phyloP scores from a whole-genome alignment of 2,329 filamentous ascomycete genomes.

The Ophiostoma triangulosporum region DNA sequence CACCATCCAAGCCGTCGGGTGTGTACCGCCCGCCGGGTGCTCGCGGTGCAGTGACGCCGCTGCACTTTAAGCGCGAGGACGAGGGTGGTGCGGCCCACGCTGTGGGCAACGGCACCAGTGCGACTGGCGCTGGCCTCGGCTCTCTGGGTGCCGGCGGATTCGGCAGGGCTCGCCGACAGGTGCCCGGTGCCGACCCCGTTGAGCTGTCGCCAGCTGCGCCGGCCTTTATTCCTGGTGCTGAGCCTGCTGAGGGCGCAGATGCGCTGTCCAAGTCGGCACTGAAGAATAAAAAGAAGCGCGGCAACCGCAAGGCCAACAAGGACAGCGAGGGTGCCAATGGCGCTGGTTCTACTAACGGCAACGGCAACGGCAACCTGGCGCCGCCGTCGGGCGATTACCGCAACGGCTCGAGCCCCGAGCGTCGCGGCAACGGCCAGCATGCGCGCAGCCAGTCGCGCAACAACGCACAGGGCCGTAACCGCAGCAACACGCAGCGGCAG shows the following conservation, averaged over 20 bases:
- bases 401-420: conserved; percentile 42
- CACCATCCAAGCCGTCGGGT: conserved; percentile 90
- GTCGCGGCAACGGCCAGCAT: conserved; percentile 33
- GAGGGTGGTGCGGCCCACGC: conserved; percentile 81
- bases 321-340: conserved; percentile 37
- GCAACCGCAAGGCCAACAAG: conserved; percentile 78
- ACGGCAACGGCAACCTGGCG: conserved; percentile 33
- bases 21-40: conserved; percentile 93
- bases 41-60: conserved; percentile 72
- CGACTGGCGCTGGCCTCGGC: conserved; percentile 46
- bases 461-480: conserved; percentile 26
- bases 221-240: conserved; percentile 27
- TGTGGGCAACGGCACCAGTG: conserved; percentile 59
- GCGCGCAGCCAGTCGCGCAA: conserved; percentile 39
- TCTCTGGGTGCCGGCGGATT: conserved; percentile 56
- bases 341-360: conserved; percentile 19
- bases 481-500: conserved; percentile 36
- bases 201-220: conserved; percentile 56
- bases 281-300: conserved; percentile 98
- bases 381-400: conserved; percentile 35
- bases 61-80: conserved; percentile 95
- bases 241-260: conserved; percentile 53
- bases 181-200: conserved; percentile 73
- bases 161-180: conserved; percentile 56
- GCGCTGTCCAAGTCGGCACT: conserved; percentile 69